Evolutionary conservation across 23 red algal species (phyloP).

Genomic region (Gracilaria vermiculophylla): DNA sequence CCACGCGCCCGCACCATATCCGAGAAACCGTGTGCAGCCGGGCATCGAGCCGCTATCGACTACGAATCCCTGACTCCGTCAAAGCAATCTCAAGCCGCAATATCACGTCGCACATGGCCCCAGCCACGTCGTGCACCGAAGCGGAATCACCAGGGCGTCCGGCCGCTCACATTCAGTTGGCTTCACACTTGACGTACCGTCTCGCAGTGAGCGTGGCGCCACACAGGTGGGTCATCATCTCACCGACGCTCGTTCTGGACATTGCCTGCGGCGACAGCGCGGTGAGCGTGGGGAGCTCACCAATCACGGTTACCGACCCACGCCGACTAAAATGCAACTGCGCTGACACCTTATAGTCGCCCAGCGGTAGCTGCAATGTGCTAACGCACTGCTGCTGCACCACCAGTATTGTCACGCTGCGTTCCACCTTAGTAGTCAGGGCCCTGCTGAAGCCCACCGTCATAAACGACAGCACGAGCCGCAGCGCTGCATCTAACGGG

Average conservation of each 20-base stretch:
- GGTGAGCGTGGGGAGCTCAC: constrained; percentile 76
- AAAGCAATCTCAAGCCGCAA: constrained; percentile 80
- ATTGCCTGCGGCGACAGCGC: constrained; percentile 84
- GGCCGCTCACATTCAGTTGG: constrained; percentile 98
- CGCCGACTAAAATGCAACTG: constrained; percentile 49
- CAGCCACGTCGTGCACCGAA: constrained; percentile 84
- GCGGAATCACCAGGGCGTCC: constrained; percentile 82
- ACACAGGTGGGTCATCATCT: constrained; percentile 98
- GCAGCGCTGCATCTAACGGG: constrained; percentile 21
- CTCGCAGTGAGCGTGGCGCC: constrained; percentile 60
- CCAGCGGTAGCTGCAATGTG: constrained; percentile 91
- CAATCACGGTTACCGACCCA: constrained; percentile 84
- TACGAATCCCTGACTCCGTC: constrained; percentile 97
- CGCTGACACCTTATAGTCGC: constrained; percentile 80
- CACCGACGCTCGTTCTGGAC: constrained; percentile 92
- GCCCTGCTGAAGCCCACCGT: constrained; percentile 90
- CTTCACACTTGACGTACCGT: constrained; percentile 95
- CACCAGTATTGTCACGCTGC: constrained; percentile 91
- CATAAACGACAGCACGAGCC: constrained; percentile 77
- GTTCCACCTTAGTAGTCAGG: constrained; percentile 97
- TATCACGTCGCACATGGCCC: constrained; percentile 80
- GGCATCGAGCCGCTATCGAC: constrained; percentile 92
- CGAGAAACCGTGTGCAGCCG: constrained; percentile 25
- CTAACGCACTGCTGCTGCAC: constrained; percentile 97
- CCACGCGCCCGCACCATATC: constrained; percentile 94